phyloP scores from a whole-genome alignment of 179 eudicot genomes.

The Gypsophila paniculata region DNA sequence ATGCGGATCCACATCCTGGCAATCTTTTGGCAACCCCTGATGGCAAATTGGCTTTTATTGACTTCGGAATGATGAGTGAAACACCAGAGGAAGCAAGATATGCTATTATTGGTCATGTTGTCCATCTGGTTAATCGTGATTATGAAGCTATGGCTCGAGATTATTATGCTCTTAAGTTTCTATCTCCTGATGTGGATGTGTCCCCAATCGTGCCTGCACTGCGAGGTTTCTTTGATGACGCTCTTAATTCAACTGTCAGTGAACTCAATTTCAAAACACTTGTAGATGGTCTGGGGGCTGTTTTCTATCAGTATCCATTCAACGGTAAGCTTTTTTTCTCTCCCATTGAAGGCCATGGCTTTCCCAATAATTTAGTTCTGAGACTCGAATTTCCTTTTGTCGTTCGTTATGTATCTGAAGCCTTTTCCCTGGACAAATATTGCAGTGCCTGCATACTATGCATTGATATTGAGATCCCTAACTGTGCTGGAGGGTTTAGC shows the following conservation, averaged over 20 bases:
- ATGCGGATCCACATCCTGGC: slow-evolving; percentile 99
- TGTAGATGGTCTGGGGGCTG: slow-evolving; percentile 95
- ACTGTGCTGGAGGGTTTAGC: slow-evolving; percentile 99
- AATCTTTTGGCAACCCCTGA: slow-evolving; percentile 96
- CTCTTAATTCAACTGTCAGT: slow-evolving; percentile 85
- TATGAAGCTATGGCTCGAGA: slow-evolving; percentile 99
- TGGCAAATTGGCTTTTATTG: slow-evolving; percentile 97
- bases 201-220: slow-evolving; percentile 96
- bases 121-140: slow-evolving; percentile 98
- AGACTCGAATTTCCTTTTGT: background rate
- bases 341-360: background rate
- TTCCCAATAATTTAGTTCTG: background rate
- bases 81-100: slow-evolving; percentile 97
- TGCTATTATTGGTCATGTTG: slow-evolving; percentile 99
- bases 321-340: slow-evolving; percentile 57
- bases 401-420: slow-evolving; percentile 24
- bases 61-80: slow-evolving; percentile 99
- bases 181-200: slow-evolving; percentile 88
- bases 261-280: slow-evolving; percentile 97
- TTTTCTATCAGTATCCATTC: slow-evolving; percentile 88
- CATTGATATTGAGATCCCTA: slow-evolving; percentile 90
- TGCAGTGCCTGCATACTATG: slow-evolving; percentile 98
- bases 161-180: slow-evolving; percentile 83
- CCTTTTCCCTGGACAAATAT: slow-evolving; percentile 11
- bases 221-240: slow-evolving; percentile 87